phyloP scores from a whole-genome alignment of 805 yeast species.

The Komagataella phaffii region DNA sequence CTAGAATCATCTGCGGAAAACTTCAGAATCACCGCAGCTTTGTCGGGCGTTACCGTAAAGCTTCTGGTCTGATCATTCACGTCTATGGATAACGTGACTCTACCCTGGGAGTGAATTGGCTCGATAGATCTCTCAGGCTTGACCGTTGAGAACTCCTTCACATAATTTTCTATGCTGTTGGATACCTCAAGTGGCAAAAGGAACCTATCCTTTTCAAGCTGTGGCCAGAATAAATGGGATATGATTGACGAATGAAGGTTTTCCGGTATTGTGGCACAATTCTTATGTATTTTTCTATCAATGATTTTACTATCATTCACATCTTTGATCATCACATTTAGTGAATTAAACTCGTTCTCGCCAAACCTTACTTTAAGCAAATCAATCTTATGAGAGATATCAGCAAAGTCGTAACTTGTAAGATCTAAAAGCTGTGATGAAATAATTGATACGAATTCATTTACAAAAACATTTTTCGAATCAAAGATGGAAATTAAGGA shows the following conservation, averaged over 20 bases:
- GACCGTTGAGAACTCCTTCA: constrained; percentile 22
- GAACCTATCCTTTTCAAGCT: constrained; percentile 27
- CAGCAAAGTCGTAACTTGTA: constrained; percentile 24
- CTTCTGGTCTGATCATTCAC: constrained; percentile 25
- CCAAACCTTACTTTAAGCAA: constrained; percentile 54
- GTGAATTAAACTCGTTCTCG: constrained; percentile 45
- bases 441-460: constrained; percentile 49
- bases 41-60: constrained; percentile 50
- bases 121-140: constrained; percentile 48
- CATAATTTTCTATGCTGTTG: constrained; percentile 27
- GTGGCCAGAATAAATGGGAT: constrained; percentile 78
- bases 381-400: constrained; percentile 28
- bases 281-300: constrained; percentile 22
- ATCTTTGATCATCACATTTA: constrained; percentile 80
- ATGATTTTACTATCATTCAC: constrained; percentile 39
- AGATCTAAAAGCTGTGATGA: constrained; percentile 39
- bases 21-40: constrained; percentile 38
- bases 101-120: constrained; percentile 46
- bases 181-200: constrained; percentile 33
- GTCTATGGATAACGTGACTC: constrained; percentile 44
- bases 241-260: constrained; percentile 45
- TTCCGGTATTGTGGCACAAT: constrained; percentile 8
- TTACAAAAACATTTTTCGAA: constrained; percentile 48
- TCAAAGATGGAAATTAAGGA: constrained; percentile 63
- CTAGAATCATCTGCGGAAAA: background rate